A percentile compares a stretch with the other conserved stretches of the same genome.
phyloP scores from a whole-genome alignment of 140 eudicot species.

The Cichorium intybus region DNA sequence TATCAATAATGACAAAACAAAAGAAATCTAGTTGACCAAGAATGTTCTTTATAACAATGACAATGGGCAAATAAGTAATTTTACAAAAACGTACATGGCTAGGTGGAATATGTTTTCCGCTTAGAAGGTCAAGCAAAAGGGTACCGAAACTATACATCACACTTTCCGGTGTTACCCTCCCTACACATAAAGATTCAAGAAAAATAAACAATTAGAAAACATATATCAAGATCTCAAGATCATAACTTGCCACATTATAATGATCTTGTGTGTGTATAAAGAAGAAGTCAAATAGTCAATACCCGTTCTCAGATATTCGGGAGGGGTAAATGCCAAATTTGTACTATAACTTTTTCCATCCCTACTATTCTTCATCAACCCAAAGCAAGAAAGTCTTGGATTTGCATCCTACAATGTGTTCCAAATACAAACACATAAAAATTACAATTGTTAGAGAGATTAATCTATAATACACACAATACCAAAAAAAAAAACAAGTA shows the following conservation, averaged over 20 bases:
- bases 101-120: constrained; percentile 98
- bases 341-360: constrained; percentile 97
- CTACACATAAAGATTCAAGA: constrained; percentile 32
- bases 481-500: neutral
- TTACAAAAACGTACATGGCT: constrained; percentile 67
- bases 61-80: neutral
- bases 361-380: constrained; percentile 95
- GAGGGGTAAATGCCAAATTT: constrained; percentile 95
- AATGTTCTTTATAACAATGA: neutral
- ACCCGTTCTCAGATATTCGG: constrained; percentile 98
- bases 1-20: neutral
- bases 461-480: too few species aligned
- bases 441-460: neutral
- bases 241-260: neutral
- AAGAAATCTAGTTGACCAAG: neutral
- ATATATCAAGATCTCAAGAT: constrained; percentile 9
- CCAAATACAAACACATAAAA: neutral
- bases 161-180: constrained; percentile 94
- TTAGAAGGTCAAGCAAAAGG: constrained; percentile 91
- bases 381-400: constrained; percentile 95
- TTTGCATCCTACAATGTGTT: constrained; percentile 60
- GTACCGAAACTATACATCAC: constrained; percentile 97
- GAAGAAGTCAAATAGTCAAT: neutral
- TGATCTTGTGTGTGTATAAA: too few species aligned
- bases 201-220: neutral